Evolutionary conservation across 2,329 filamentous ascomycete genomes (phyloP), one percentile per base, ranked within the genome.

Genomic region (Uncinocarpus reesii): DNA sequence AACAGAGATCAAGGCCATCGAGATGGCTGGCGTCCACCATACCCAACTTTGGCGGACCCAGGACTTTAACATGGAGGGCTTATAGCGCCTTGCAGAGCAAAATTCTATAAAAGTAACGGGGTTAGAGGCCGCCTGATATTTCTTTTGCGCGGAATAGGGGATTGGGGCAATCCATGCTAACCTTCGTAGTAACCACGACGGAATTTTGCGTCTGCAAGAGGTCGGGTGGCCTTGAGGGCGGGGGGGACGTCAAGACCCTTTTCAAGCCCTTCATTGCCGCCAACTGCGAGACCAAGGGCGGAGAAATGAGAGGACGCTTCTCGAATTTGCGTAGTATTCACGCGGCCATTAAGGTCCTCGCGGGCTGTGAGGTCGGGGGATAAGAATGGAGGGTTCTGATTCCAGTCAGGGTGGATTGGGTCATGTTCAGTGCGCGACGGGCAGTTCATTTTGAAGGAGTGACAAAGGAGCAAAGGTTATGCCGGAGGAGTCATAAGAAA

Each of bases 261-360:
- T 8, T 51, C 52, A 1, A 21, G 34, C 28, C 46, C 16, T 24
- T 52, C 18, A 40, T 48, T 41, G 10, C 38, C 51, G 10, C 51
- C 51, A 34, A 43, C 32, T 15, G 45, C 11, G 23, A 16, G 34
- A 31, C 42, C 21, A 23, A 31, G 32, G 7, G 34, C 35, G 11
- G 45, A 29, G 36, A 46, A 42, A 41, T 47, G 28, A 28, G 49
- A 42, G 11, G 41, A 21, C 11, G 53, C 53, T 20, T 51, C 51
- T 38, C 56, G 55, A 51, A 67, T 65, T 56, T 71, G 67, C 18
- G 74, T 70, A 16, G 70, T 61, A 60, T 78, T 78, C 54, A 71
- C 65, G 53, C 74, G 73, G 53, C 75, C 75, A 52, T 77, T 77
- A 50, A 77, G 64, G 57, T 78, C 75, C 64, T 76, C 69, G 55